Conservation (phyloP, 305 asterid species). For the Fraxinus baroniana region DNA sequence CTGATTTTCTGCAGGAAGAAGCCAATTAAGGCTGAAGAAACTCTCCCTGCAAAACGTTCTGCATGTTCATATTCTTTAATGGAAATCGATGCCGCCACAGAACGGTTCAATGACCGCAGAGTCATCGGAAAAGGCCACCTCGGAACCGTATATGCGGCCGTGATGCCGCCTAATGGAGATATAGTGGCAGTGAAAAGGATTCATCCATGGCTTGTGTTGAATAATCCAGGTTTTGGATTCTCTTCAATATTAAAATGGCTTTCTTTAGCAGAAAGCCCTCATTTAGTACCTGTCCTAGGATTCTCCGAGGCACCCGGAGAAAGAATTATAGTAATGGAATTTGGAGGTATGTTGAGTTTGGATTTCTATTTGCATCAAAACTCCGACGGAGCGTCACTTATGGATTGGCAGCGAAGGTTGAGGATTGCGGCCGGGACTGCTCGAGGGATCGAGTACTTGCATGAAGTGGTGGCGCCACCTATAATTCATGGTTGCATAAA, state of each 20-base stretch:
- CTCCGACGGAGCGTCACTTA: constrained; percentile 53
- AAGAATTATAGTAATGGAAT: constrained; percentile 67
- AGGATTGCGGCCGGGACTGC: constrained; percentile 68
- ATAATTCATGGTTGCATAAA: constrained; percentile 75
- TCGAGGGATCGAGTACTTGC: constrained; percentile 68
- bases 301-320: constrained; percentile 89
- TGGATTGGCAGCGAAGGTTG: constrained; percentile 67
- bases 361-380: constrained; percentile 67
- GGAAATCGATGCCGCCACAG: constrained; percentile 83
- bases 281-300: constrained; percentile 68
- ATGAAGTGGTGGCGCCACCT: constrained; percentile 56
- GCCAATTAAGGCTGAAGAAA: constrained; percentile 30
- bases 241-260: constrained; percentile 59
- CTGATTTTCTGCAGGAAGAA: constrained; percentile 47
- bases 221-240: constrained; percentile 74
- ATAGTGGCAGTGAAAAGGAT: constrained; percentile 73
- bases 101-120: constrained; percentile 69
- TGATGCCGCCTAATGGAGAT: constrained; percentile 52
- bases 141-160: constrained; percentile 76
- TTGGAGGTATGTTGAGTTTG: constrained; percentile 70
- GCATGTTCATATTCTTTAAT: constrained; percentile 49
- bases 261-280: constrained; percentile 63
- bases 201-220: constrained; percentile 63
- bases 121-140: constrained; percentile 70
- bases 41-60: constrained; percentile 35